Base-by-base conservation (phyloP, 371 early-diverging fungal species). In the Mortierella sp. region DNA sequence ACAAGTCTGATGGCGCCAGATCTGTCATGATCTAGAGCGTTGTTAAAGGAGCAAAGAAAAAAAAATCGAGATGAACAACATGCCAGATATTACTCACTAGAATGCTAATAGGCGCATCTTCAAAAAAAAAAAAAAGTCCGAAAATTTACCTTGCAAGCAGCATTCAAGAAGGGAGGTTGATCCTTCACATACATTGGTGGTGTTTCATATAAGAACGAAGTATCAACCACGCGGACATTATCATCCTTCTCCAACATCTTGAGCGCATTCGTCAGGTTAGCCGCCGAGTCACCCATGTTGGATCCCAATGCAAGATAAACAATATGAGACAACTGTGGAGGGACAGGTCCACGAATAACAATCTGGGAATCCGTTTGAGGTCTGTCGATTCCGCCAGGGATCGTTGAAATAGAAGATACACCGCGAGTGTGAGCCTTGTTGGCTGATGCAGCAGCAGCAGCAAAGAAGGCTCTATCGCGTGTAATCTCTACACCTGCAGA, bases 181-280 rank as follows among this genome's bases (percentile, higher is more conserved):
- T 98, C 97, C 8, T 88, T 85, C 35, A 93, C 90, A 84, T 99
- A 98, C 98, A 98, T 98, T 37, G 99, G 96, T 13, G 93, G 86
- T 0, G 98, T 96, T 78, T 98, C 96, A 83, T 99, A 99, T 68
- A 99, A 80, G 84, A 95, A 98, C 47, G 97, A 97, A 13, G 98
- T 97, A 72, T 98, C 96, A n/a, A 93, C 74, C 3, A 99, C 83
- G 17, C 86, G 82, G 59, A 90, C 88, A 17, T 70, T 65, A 4
- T 85, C 82, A 23, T 85, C 83, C 1, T 74, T 70, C 73, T 90
- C 88, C 28, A 98, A 82, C 37, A 79, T 53, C 32, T 71, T 70
- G n/a, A 99, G 67, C 0, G 97, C 97, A 23, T 85, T 70, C 35
- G 93, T 86, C 68, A 99, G 91, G 73, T 97, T 94, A 4, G 76